Conservation (phyloP, 805 yeast species). For the Saturnispora kantuleensis region DNA sequence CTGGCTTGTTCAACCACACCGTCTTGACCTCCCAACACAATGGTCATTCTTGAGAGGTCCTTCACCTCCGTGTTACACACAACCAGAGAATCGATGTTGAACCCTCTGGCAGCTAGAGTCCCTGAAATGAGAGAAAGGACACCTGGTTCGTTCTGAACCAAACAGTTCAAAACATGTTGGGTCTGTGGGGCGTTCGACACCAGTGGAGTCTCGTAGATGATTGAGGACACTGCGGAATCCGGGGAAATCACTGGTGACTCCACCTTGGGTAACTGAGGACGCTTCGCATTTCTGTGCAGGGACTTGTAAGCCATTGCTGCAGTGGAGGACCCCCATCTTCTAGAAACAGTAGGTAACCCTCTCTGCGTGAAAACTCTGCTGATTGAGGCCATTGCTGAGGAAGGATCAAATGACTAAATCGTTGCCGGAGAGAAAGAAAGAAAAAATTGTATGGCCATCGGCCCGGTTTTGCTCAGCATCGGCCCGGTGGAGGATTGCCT, state of each 20-base stretch:
- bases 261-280: constrained; percentile 87
- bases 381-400: background rate
- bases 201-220: constrained; percentile 81
- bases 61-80: constrained; percentile 95
- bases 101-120: constrained; percentile 94
- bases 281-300: constrained; percentile 71
- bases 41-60: constrained; percentile 94
- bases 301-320: constrained; percentile 93
- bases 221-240: constrained; percentile 93
- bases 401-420: background rate
- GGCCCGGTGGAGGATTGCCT: background rate
- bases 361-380: background rate
- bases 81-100: constrained; percentile 94
- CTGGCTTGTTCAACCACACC: constrained; percentile 97
- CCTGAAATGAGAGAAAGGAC: constrained; percentile 89
- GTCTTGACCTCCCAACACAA: constrained; percentile 87
- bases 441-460: background rate
- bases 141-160: constrained; percentile 98
- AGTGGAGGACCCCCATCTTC: constrained; percentile 52
- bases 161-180: constrained; percentile 88
- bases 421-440: background rate
- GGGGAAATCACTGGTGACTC: constrained; percentile 95
- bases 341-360: background rate
- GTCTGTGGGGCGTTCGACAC: constrained; percentile 53
- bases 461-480: constrained; percentile 1